These are phyloP conservation scores for Cutaneotrichosporon curvatum DNA, from an alignment of 1,284 basidiomycete species.

Conservation along the genomic window DNA sequence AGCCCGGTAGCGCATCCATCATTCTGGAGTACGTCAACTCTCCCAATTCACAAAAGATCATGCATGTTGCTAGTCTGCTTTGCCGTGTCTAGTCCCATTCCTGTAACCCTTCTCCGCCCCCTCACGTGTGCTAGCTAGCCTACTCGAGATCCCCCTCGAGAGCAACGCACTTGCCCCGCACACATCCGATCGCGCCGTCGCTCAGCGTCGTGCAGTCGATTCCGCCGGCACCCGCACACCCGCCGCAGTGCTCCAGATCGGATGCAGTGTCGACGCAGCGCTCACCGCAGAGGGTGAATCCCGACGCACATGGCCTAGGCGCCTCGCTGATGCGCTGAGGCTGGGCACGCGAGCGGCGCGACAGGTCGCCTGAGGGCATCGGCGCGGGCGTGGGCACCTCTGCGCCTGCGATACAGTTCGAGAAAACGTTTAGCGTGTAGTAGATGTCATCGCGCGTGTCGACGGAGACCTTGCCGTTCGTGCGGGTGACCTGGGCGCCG, in stretches of 20 bases:
- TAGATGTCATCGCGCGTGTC: slow-evolving; percentile 13
- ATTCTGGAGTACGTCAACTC: no score
- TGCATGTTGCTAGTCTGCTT: no score
- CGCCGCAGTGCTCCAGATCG: slow-evolving; percentile 15
- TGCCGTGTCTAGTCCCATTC: no score
- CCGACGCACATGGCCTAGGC: slow-evolving; percentile 4
- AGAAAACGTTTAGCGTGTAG: slow-evolving; percentile 3
- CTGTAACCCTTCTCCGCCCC: no score
- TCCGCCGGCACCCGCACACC: slow-evolving; percentile 9
- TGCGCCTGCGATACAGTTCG: slow-evolving; percentile 10
- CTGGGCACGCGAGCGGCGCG: not conserved
- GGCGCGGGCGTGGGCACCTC: slow-evolving; percentile 4
- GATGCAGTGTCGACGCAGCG: slow-evolving; percentile 6
- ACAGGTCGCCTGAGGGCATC: not conserved
- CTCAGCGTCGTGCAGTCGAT: slow-evolving; percentile 16
- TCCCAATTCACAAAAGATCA: no score
- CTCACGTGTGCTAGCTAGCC: no score
- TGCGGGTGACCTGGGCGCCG: slow-evolving; percentile 7
- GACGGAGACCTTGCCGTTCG: slow-evolving; percentile 6
- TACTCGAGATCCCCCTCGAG: no score
- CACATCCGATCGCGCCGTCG: slow-evolving; percentile 2
- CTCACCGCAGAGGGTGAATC: slow-evolving; percentile 1
- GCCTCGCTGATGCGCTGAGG: no score
- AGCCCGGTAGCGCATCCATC: no score
- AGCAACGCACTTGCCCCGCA: slow-evolving; percentile 11